Base-by-base conservation (phyloP, 805 yeast genomes). In the Tetrapisispora iriomotensis region DNA sequence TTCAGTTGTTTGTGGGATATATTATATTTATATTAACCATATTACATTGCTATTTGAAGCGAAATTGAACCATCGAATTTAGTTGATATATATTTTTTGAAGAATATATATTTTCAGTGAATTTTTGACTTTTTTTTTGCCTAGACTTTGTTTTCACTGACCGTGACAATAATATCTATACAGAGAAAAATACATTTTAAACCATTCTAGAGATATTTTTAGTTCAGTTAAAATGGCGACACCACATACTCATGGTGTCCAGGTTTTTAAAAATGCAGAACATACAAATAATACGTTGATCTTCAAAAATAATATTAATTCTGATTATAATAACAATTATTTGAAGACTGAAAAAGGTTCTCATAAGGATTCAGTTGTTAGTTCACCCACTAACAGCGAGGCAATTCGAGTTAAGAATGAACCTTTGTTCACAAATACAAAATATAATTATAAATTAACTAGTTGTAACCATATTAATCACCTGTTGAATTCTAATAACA, bases 391-490 rank as follows among this genome's bases (percentile, higher is more conserved):
- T 24, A 15, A 27, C 3, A 33, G 17, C 22, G 28, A 33, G n/a
- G 14, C 18, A 15, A 24, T 17, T 23, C 28, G 24, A 23, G 10
- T 33, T 33, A 33, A 33, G 17, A 23, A 33, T 33, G 36, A n/a
- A 33, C 4, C 36, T 14, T 23, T 14, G 5, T 33, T 33, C 12
- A 14, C 22, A 17, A 33, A 22, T 24, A 33, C 28, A 4, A 27
- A 23, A 18, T 23, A 33, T 14, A 33, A 33, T 33, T 33, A 33
- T 23, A 33, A 33, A 33, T 33, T 33, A 33, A 33, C 36, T 12
- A 33, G 28, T 4, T 33, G 28, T 23, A 22, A 33, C 17, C 22
- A 33, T 17, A 33, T 33, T 4, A 33, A 33, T 33, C 17, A 33
- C 12, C 24, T 33, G 24, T 23, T 33, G 19, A 33, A 33, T 22